Percentiles rank a stretch among this genome's conserved stretches.
These are phyloP conservation scores for Cordyceps pruinosa DNA, from an alignment of 2,329 filamentous ascomycete species.

Conservation along the genomic window DNA sequence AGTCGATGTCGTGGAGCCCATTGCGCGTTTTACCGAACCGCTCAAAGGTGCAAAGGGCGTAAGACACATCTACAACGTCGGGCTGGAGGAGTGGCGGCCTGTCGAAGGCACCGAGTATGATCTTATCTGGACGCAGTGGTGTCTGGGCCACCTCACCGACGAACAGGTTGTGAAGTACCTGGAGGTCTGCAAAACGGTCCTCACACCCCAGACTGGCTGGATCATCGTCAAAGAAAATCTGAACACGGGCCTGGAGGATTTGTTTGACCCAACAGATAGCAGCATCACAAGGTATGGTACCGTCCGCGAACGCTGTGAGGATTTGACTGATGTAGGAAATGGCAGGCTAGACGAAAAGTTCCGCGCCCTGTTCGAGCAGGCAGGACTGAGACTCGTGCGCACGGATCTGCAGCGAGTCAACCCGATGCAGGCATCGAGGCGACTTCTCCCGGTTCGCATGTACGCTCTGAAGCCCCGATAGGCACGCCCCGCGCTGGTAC, in stretches of 20 bases:
- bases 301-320: neutral
- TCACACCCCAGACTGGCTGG: slow-evolving; percentile 24
- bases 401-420: slow-evolving; percentile 70
- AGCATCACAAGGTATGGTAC: slow-evolving; percentile 59
- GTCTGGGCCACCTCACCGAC: slow-evolving; percentile 69
- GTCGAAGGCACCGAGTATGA: slow-evolving; percentile 44
- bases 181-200: slow-evolving; percentile 44
- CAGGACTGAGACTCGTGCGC: slow-evolving; percentile 59
- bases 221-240: slow-evolving; percentile 61
- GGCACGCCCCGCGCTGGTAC: no score
- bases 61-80: slow-evolving; percentile 60
- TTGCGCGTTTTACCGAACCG: slow-evolving; percentile 70
- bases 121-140: slow-evolving; percentile 12
- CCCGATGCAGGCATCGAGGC: slow-evolving; percentile 39
- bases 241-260: slow-evolving; percentile 49
- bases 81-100: slow-evolving; percentile 64
- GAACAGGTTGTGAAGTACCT: slow-evolving; percentile 63
- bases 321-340: neutral
- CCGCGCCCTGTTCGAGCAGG: slow-evolving; percentile 58
- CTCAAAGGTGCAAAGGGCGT: slow-evolving; percentile 53
- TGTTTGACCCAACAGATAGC: slow-evolving; percentile 70
- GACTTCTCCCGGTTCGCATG: slow-evolving; percentile 65
- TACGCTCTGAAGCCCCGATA: slow-evolving; percentile 57
- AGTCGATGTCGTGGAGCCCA: slow-evolving; percentile 81
- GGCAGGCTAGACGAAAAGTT: slow-evolving; percentile 65